Percentiles rank a stretch among this genome's conserved stretches.
Conservation (phyloP, 176 grass and related monocot species). For the Oryza brachyantha region DNA sequence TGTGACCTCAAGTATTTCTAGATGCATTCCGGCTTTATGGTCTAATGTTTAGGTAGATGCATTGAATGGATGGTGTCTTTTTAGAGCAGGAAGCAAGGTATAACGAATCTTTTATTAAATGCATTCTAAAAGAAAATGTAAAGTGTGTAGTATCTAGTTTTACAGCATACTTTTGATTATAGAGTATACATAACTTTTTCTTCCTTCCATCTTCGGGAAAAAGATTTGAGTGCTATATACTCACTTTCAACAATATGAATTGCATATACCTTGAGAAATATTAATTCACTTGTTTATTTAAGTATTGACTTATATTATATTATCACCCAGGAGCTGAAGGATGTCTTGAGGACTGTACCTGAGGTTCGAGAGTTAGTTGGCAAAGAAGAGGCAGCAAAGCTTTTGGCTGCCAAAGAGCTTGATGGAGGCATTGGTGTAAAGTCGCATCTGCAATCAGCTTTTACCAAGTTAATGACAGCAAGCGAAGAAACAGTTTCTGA, state of each 20-base stretch:
- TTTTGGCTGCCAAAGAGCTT: constrained; percentile 49
- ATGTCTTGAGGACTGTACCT: constrained; percentile 73
- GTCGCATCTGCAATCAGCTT: constrained; percentile 61
- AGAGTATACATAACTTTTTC: too few relatives aligned
- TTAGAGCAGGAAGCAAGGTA: neutral
- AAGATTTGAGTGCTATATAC: neutral
- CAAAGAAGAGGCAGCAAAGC: constrained; percentile 40
- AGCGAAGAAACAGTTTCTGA: constrained; percentile 57
- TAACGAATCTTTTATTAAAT: neutral
- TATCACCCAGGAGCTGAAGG: constrained; percentile 63
- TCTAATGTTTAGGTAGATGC: neutral
- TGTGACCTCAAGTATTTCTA: neutral
- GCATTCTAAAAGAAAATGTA: neutral
- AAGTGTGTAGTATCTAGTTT: too few relatives aligned
- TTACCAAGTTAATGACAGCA: constrained; percentile 70
- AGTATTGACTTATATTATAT: constrained; percentile 24
- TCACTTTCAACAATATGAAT: neutral
- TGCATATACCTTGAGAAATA: neutral
- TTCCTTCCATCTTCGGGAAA: neutral
- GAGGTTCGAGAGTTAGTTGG: constrained; percentile 70
- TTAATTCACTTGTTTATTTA: neutral
- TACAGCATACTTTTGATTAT: too few relatives aligned
- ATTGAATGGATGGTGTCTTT: neutral
- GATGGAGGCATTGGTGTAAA: constrained; percentile 45
- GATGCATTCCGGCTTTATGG: neutral